Evolutionary conservation across 73 alveolate genomes (phyloP), one percentile per base, ranked within the genome.

Genomic region (Paramecium octaurelia): DNA sequence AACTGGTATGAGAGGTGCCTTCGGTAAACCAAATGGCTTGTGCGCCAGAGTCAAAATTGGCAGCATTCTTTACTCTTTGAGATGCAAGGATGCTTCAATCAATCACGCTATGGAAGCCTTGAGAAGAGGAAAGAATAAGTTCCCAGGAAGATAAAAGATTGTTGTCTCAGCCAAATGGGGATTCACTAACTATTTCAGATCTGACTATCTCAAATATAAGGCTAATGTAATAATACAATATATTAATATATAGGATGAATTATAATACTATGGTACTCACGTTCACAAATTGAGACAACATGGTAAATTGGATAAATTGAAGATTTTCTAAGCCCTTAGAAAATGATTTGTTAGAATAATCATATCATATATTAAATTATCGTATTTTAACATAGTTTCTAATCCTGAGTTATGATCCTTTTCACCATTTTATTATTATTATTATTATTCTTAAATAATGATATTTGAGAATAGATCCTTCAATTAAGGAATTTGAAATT

Each of bases 1-100:
- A 93, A 96, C 98, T 16, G 99, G 99, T 80, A 98, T 98, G 99
- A 97, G 99, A 92, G 99, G 99, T 7, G 99, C 99, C 92, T 98
- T 96, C 95, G 99, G 99, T 35, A 98, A 98, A 95, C 98, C 99
- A 24, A 95, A 96, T 92, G 99, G 99, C 57, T 97, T 96, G 92
- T 97, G 96, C 58, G 99, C 99, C 85, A 96, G 99, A 75, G 99
- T 98, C 93, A 92, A 93, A 90, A 97, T 97, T 85, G 99, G 99
- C 27, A 96, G 93, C 88, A 93, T 96, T 92, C 95, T 98, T 85
- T 84, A 58, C 80, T 95, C 97, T 68, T 92, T 97, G 85, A 95
- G 99, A 93, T 84, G 88, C 89, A 94, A 92, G 93, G 98, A 96
- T 58, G 92, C 70, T 80, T 85, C 95, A 94, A 95, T 97, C 93